phyloP scores from a whole-genome alignment of 495 filamentous ascomycete genomes.

The Aspergillus biplanus region DNA sequence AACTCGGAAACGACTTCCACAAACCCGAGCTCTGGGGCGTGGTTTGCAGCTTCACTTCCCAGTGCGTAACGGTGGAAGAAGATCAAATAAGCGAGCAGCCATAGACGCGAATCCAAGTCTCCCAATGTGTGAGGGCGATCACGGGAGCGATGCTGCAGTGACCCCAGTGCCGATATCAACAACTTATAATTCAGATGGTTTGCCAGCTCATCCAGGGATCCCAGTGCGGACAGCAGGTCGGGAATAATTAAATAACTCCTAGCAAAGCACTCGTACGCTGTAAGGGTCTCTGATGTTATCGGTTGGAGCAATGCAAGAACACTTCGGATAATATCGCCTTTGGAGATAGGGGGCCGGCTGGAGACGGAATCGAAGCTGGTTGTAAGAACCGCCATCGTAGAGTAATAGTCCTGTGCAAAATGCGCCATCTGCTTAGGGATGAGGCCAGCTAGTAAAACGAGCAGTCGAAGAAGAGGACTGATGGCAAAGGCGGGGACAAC shows the following conservation, averaged over 20 bases:
- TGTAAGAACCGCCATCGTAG: conserved; percentile 46
- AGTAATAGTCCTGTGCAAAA: conserved; percentile 47
- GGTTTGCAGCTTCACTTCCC: conserved; percentile 42
- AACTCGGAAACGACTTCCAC: conserved; percentile 66
- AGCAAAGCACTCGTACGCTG: conserved; percentile 62
- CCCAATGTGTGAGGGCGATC: conserved; percentile 26
- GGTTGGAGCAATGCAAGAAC: conserved; percentile 54
- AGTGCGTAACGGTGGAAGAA: conserved; percentile 64
- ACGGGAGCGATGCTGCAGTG: conserved; percentile 36
- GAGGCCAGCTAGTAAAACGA: conserved; percentile 42
- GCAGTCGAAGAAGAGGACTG: conserved; percentile 41
- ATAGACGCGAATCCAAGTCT: conserved; percentile 55
- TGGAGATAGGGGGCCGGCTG: conserved; percentile 24
- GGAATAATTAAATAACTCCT: conserved; percentile 56
- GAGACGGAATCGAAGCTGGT: conserved; percentile 32
- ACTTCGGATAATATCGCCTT: conserved; percentile 34
- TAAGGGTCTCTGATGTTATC: conserved; percentile 49
- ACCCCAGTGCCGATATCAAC: conserved; percentile 51
- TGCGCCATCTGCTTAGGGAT: conserved; percentile 55
- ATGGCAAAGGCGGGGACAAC: conserved; percentile 30
- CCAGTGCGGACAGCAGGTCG: conserved; percentile 44
- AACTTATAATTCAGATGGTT: conserved; percentile 57
- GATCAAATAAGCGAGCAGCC: conserved; percentile 83
- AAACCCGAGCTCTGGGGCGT: conserved; percentile 60
- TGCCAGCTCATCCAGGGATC: conserved; percentile 51